These are phyloP conservation scores for Tolypocladium paradoxum DNA, from an alignment of 2,329 filamentous ascomycete species.

Conservation along the genomic window DNA sequence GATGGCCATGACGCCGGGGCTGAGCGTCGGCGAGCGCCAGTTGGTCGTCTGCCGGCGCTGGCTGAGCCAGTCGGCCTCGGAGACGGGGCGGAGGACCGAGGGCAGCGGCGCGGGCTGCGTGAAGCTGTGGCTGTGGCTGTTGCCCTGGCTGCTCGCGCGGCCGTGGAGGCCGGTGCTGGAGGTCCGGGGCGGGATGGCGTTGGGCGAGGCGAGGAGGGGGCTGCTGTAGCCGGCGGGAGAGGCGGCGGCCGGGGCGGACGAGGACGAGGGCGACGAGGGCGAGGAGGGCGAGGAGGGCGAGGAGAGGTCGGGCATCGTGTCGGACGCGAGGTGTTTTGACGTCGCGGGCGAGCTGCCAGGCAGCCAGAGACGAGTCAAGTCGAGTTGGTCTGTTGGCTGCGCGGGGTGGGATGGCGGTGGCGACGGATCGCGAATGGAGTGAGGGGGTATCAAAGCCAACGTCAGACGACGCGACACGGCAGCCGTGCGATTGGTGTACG, in stretches of 20 bases:
- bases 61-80: conserved; percentile 52
- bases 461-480: background rate
- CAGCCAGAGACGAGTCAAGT: background rate
- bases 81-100: conserved; percentile 36
- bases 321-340: background rate
- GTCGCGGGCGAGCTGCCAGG: background rate
- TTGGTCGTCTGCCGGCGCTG: conserved; percentile 14
- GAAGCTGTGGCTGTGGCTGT: conserved; percentile 6
- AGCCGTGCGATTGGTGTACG: too few species aligned
- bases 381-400: background rate
- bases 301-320: background rate
- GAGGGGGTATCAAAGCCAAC: background rate
- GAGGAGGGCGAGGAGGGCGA: background rate
- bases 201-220: conserved; percentile 33
- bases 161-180: conserved; percentile 35
- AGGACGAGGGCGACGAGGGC: background rate
- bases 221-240: conserved; percentile 3
- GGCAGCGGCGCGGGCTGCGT: conserved; percentile 5
- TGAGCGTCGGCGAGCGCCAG: conserved; percentile 1
- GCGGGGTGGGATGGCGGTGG: background rate
- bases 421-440: background rate
- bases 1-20: conserved; percentile 7
- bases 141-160: conserved; percentile 1
- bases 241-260: background rate
- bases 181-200: conserved; percentile 61